Conservation (phyloP, 1,284 basidiomycete genomes). For the Entoloma clypeatum region DNA sequence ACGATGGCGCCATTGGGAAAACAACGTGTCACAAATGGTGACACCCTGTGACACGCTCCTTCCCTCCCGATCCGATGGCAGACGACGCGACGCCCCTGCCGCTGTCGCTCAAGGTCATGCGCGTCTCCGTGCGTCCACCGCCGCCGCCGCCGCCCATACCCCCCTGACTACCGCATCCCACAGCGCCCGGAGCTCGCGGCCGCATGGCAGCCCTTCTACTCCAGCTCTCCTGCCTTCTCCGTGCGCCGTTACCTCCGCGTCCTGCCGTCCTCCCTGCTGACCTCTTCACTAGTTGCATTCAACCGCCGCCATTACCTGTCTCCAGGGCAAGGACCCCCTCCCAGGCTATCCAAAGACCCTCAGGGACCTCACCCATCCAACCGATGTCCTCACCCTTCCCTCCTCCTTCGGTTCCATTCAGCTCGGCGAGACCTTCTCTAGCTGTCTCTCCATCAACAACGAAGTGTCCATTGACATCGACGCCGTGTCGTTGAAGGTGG, state of each 20-base stretch:
- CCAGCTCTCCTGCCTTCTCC: slow-evolving; percentile 73
- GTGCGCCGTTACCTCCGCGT: slow-evolving; percentile 24
- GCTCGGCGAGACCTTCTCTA: slow-evolving; percentile 77
- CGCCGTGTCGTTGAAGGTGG: slow-evolving; percentile 56
- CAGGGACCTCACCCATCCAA: slow-evolving; percentile 68
- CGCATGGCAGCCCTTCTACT: slow-evolving; percentile 82
- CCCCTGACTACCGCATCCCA: slow-evolving; percentile 30
- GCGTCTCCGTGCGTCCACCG: slow-evolving; percentile 62
- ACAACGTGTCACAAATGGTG: slow-evolving; percentile 24
- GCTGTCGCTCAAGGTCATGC: slow-evolving; percentile 76
- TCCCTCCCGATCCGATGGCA: slow-evolving; percentile 3
- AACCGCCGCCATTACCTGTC: slow-evolving; percentile 69
- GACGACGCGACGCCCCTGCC: slow-evolving; percentile 56
- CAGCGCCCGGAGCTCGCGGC: slow-evolving; percentile 71
- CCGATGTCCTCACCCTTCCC: slow-evolving; percentile 70
- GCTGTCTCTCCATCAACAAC: slow-evolving; percentile 76
- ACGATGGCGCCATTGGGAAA: slow-evolving; percentile 28
- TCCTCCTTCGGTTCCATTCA: slow-evolving; percentile 77
- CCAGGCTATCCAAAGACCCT: slow-evolving; percentile 74
- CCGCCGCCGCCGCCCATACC: slow-evolving; percentile 27
- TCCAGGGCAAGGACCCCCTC: slow-evolving; percentile 67
- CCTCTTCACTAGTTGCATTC: slow-evolving; percentile 50
- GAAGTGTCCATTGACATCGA: slow-evolving; percentile 60
- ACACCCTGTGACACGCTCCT: slow-evolving; percentile 18
- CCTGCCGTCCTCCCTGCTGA: slow-evolving; percentile 1